A percentile compares a stretch with the other conserved stretches of the same genome.
These are phyloP conservation scores for Sugiyamaella castrensis DNA, from an alignment of 1,139 yeast genomes.

Conservation along the genomic window DNA sequence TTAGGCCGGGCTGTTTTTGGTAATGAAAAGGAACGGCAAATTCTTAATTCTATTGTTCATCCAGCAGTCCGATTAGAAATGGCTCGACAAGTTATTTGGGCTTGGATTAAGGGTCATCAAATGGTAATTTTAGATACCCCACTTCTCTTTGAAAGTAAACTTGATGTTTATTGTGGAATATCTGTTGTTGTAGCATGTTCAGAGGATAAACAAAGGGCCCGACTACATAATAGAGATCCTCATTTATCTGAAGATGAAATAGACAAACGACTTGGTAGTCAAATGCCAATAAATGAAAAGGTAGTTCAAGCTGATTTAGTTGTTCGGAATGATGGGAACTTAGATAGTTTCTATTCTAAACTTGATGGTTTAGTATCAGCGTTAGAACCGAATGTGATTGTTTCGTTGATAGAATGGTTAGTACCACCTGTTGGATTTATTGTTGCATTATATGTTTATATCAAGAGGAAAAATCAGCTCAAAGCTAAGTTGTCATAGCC, in stretches of 20 bases:
- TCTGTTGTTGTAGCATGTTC: constrained; percentile 68
- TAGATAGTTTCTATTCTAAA: constrained; percentile 48
- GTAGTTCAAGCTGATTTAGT: constrained; percentile 60
- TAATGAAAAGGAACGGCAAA: constrained; percentile 50
- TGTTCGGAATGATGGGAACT: constrained; percentile 58
- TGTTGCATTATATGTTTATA: constrained; percentile 45
- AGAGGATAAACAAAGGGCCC: constrained; percentile 53
- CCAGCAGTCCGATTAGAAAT: constrained; percentile 82
- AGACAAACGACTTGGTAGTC: constrained; percentile 66
- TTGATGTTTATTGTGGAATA: constrained; percentile 68
- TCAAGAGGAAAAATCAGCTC: constrained; percentile 6
- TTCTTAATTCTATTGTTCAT: constrained; percentile 75
- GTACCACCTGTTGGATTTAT: constrained; percentile 60
- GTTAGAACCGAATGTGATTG: constrained; percentile 46
- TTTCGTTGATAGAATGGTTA: constrained; percentile 43
- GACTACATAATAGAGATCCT: constrained; percentile 66
- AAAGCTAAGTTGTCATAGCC: constrained; percentile 7
- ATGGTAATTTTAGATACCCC: constrained; percentile 88
- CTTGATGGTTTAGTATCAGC: constrained; percentile 48
- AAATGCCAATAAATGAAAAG: constrained; percentile 64
- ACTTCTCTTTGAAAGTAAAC: constrained; percentile 72
- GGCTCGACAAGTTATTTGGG: constrained; percentile 50
- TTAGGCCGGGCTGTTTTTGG: constrained; percentile 81
- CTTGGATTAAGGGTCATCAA: constrained; percentile 52
- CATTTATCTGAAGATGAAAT: constrained; percentile 68